Percentiles rank a stretch among this genome's conserved stretches.
These are phyloP conservation scores for Cordyceps fumosorosea DNA, from an alignment of 2,329 filamentous ascomycete species.

Conservation along the genomic window DNA sequence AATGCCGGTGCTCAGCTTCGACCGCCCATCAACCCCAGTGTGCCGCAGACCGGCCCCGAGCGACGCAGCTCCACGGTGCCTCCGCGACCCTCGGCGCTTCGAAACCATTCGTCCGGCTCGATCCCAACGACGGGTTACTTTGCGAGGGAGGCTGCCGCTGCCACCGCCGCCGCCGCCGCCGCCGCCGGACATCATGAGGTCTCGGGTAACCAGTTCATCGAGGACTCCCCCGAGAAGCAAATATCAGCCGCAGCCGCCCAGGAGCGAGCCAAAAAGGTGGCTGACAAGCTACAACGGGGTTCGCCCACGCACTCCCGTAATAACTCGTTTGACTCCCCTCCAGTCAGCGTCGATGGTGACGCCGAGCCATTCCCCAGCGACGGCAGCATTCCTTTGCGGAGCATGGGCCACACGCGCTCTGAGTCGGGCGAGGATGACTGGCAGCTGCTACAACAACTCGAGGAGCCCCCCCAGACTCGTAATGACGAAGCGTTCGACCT, in stretches of 20 bases:
- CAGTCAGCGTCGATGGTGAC: slow-evolving; percentile 20
- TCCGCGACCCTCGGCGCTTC: slow-evolving; percentile 12
- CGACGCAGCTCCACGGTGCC: slow-evolving; percentile 11
- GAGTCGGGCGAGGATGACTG: slow-evolving; percentile 14
- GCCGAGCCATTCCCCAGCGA: slow-evolving; percentile 20
- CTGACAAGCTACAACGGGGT: slow-evolving; percentile 31
- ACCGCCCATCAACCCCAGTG: slow-evolving; percentile 19
- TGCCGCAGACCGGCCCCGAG: slow-evolving; percentile 16
- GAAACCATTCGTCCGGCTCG: slow-evolving; percentile 13
- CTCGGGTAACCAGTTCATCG: not conserved
- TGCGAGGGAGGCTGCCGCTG: slow-evolving; percentile 11
- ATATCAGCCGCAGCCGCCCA: slow-evolving; percentile 36
- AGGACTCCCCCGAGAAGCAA: slow-evolving; percentile 16
- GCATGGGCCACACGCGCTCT: slow-evolving; percentile 18
- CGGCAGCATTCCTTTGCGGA: slow-evolving; percentile 26
- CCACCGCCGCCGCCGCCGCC: slow-evolving; percentile 14
- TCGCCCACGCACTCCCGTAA: slow-evolving; percentile 29
- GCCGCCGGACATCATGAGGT: not conserved
- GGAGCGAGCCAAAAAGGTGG: slow-evolving; percentile 36
- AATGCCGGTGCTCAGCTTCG: slow-evolving; percentile 28
- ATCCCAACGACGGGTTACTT: slow-evolving; percentile 11
- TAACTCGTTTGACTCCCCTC: slow-evolving; percentile 27
- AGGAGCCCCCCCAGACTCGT: slow-evolving; percentile 19
- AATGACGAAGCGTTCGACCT: slow-evolving; percentile 36
- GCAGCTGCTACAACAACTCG: slow-evolving; percentile 8